Evolutionary conservation across 2,329 filamentous ascomycete genomes (phyloP).

Genomic region (Penicillium sp.): DNA sequence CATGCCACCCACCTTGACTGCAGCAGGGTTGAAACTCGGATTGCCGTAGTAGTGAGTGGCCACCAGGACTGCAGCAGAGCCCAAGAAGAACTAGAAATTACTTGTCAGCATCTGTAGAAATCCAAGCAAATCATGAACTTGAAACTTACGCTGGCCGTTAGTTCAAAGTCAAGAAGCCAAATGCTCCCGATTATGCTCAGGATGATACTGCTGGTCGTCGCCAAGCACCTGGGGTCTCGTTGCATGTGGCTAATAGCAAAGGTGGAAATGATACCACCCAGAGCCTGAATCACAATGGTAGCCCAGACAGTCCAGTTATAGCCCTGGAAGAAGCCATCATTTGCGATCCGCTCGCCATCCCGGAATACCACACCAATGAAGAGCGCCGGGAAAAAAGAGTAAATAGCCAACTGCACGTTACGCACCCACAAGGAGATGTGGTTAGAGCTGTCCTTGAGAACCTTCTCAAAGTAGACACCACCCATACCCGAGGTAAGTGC

Average conservation of each 20-base stretch:
- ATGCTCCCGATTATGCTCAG: conserved; percentile 85
- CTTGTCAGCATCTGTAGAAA: conserved; percentile 14
- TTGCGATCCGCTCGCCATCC: conserved; percentile 81
- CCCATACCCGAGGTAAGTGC: conserved; percentile 83
- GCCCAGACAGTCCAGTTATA: conserved; percentile 94
- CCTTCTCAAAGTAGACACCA: conserved; percentile 74
- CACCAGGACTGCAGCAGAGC: conserved; percentile 76
- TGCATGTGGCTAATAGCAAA: conserved; percentile 82
- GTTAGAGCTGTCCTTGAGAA: conserved; percentile 81
- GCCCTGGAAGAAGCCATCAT: conserved; percentile 89
- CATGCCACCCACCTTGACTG: conserved; percentile 56
- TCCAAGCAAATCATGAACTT: neutral
- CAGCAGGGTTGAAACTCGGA: conserved; percentile 43
- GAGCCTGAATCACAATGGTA: conserved; percentile 79
- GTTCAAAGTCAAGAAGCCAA: conserved; percentile 79
- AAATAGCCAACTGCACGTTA: conserved; percentile 93
- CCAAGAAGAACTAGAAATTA: conserved; percentile 73
- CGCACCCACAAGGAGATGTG: conserved; percentile 87
- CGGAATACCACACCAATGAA: conserved; percentile 85
- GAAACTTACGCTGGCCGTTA: conserved; percentile 71
- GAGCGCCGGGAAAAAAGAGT: conserved; percentile 87
- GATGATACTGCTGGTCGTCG: conserved; percentile 89
- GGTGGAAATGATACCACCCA: conserved; percentile 82
- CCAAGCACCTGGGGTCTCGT: conserved; percentile 93
- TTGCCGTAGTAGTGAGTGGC: conserved; percentile 86